A percentile compares a stretch with the other conserved stretches of the same genome.
Conservation (phyloP, 352 stramenopile genomes). For the Globisporangium spinosum region DNA sequence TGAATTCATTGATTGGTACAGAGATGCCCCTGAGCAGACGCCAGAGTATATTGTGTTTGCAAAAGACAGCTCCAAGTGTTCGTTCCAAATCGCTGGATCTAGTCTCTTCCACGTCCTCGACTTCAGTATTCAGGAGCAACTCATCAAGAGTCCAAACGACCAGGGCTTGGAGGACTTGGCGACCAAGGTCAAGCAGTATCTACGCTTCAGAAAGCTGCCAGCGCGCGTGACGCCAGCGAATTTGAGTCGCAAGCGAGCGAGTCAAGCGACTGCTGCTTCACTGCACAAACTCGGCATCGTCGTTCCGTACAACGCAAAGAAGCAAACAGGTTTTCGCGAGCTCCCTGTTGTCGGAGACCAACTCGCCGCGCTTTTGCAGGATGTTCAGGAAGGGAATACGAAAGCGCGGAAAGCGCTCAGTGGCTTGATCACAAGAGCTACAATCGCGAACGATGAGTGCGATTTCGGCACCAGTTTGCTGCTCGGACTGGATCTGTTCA, state of each 20-base stretch:
- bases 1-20: conserved; percentile 10
- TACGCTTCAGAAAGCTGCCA: neutral
- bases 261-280: conserved; percentile 30
- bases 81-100: conserved; percentile 32
- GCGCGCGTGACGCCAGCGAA: conserved; percentile 11
- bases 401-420: conserved; percentile 33
- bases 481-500: conserved; percentile 62
- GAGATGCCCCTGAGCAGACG: conserved; percentile 37
- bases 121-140: neutral
- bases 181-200: conserved; percentile 4
- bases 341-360: conserved; percentile 33
- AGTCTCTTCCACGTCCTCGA: conserved; percentile 44
- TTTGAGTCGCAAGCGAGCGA: conserved; percentile 28
- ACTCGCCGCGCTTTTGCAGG: conserved; percentile 31
- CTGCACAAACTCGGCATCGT: conserved; percentile 50
- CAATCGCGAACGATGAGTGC: conserved; percentile 67
- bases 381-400: conserved; percentile 20
- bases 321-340: conserved; percentile 49
- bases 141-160: neutral
- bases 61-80: conserved; percentile 26
- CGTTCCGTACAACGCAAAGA: conserved; percentile 46
- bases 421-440: conserved; percentile 57
- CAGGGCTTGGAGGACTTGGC: neutral
- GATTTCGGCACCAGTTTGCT: conserved; percentile 65
- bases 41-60: conserved; percentile 41